Evolutionary conservation across 495 filamentous ascomycete genomes (phyloP).

Genomic region (Lophiotrema nucula): DNA sequence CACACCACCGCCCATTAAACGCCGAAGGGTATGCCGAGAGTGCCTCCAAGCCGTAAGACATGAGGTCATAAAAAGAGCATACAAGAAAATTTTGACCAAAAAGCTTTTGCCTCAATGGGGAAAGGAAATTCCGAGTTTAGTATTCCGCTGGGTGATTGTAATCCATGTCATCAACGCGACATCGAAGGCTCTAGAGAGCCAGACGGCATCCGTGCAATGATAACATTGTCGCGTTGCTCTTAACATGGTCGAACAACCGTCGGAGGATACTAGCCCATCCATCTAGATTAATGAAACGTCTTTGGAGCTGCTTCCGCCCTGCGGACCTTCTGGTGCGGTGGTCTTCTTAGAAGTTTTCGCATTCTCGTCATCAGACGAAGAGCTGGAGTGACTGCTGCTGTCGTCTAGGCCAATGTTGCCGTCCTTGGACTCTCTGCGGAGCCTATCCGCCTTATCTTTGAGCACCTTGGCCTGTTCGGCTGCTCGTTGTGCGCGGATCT

Average conservation of each 20-base stretch:
- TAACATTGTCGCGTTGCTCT: too few relatives aligned
- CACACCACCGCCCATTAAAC: neutral
- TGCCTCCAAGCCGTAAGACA: constrained; percentile 19
- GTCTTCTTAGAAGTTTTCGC: constrained; percentile 11
- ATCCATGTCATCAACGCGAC: too few relatives aligned
- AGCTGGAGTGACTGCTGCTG: constrained; percentile 27
- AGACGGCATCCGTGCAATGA: too few relatives aligned
- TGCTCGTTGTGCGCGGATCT: constrained; percentile 83
- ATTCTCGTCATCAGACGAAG: constrained; percentile 39
- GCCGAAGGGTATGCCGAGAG: constrained; percentile 17
- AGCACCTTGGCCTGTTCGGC: constrained; percentile 65
- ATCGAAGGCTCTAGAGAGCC: too few relatives aligned
- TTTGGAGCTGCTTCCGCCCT: too few relatives aligned
- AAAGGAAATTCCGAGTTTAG: too few relatives aligned
- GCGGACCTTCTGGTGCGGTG: too few relatives aligned
- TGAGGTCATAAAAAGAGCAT: constrained; percentile 2
- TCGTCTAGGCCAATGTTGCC: constrained; percentile 11
- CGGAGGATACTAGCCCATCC: too few relatives aligned
- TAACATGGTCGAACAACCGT: too few relatives aligned
- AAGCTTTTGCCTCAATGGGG: too few relatives aligned
- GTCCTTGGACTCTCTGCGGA: constrained; percentile 45
- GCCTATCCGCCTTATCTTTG: constrained; percentile 57
- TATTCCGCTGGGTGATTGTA: too few relatives aligned
- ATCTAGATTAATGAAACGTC: too few relatives aligned
- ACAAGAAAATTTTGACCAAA: neutral